phyloP scores from a whole-genome alignment of 2,329 filamentous ascomycete species.

The Trichoderma simmonsii region DNA sequence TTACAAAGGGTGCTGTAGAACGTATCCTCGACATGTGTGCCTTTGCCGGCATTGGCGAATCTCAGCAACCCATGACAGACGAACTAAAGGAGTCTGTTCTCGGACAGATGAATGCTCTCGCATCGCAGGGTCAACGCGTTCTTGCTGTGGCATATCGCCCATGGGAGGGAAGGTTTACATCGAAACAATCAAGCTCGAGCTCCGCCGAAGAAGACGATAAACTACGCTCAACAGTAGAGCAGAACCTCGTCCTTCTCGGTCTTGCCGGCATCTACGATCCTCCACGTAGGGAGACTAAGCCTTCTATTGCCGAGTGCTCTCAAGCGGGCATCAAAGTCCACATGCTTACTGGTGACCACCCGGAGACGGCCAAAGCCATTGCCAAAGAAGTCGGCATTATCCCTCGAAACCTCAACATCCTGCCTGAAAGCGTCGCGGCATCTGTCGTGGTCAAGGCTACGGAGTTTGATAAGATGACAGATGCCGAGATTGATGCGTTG shows the following conservation, averaged over 20 bases:
- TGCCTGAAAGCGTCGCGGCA: constrained; percentile 61
- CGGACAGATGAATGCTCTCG: constrained; percentile 56
- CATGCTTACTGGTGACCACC: constrained; percentile 83
- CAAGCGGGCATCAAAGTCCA: constrained; percentile 74
- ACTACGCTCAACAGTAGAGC: constrained; percentile 62
- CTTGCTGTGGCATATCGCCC: constrained; percentile 67
- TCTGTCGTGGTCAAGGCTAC: constrained; percentile 71
- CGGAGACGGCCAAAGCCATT: constrained; percentile 74
- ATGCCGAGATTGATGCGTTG: constrained; percentile 71
- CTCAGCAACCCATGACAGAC: constrained; percentile 47
- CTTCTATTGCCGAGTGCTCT: constrained; percentile 66
- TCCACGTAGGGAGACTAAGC: constrained; percentile 74
- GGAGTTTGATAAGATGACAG: constrained; percentile 74
- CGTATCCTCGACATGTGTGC: constrained; percentile 57
- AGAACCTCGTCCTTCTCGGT: constrained; percentile 70
- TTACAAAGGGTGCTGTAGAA: constrained; percentile 62
- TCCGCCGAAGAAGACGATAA: constrained; percentile 40
- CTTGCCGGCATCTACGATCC: constrained; percentile 84
- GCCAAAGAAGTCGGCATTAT: constrained; percentile 77
- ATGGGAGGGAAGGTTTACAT: constrained; percentile 48
- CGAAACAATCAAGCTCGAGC: constrained; percentile 31
- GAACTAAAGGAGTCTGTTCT: constrained; percentile 50
- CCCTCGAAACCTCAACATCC: constrained; percentile 55
- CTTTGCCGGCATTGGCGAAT: constrained; percentile 42
- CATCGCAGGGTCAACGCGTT: constrained; percentile 67